These are phyloP conservation scores for Porcisia deanei DNA, from an alignment of 208 protist genomes.

Conservation along the genomic window DNA sequence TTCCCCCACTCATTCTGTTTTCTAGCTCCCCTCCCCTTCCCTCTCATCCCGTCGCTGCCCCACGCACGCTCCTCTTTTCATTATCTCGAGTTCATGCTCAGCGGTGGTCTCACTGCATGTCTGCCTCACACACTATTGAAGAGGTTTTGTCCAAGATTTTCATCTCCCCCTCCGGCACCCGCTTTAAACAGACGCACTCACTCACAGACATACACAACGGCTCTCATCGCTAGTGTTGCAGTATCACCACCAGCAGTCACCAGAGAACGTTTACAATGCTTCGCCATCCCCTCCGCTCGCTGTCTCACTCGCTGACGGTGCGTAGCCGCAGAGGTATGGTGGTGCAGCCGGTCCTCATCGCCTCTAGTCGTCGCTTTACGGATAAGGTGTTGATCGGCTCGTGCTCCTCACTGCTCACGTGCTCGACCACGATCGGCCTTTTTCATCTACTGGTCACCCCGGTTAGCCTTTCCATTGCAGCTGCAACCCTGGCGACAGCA, in stretches of 20 bases:
- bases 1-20: too few relatives aligned
- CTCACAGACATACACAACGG: background rate
- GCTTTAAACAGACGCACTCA: too few relatives aligned
- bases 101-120: background rate
- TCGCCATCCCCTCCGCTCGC: constrained; percentile 19
- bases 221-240: background rate
- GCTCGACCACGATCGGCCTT: constrained; percentile 62
- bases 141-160: background rate
- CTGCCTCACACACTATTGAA: background rate
- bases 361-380: constrained; percentile 40
- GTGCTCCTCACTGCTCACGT: constrained; percentile 57
- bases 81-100: background rate
- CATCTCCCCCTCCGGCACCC: background rate
- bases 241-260: background rate
- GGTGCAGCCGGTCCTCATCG: constrained; percentile 10
- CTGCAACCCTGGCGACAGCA: constrained; percentile 67
- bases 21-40: too few relatives aligned
- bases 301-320: constrained; percentile 2
- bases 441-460: constrained; percentile 89
- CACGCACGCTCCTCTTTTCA: background rate
- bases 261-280: constrained; percentile 9
- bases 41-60: background rate
- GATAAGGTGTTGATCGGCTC: constrained; percentile 86
- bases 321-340: background rate
- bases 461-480: constrained; percentile 54